Evolutionary conservation across 2,329 filamentous ascomycete genomes (phyloP), one percentile per base, ranked within the genome.

Genomic region (Fusarium chuoi): DNA sequence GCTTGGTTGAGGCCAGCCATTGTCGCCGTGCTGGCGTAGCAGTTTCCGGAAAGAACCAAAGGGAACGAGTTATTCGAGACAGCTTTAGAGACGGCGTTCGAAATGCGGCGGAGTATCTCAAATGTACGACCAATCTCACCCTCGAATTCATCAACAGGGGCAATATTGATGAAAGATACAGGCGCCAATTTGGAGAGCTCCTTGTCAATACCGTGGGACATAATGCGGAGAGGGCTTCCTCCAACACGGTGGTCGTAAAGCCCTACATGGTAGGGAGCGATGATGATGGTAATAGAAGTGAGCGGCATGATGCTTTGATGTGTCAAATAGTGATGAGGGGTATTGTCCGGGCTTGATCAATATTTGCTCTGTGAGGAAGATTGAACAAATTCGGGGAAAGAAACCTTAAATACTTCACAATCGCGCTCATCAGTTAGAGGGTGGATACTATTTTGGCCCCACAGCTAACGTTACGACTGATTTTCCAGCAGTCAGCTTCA

Each of bases 401-500:
- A 44, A 44, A 18, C n/a, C n/a, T 44, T 18, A 24, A 18, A 28
- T 24, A 44, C 15, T 4, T 24, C 41, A 17, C 6, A 6, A 18
- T 7, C 9, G 5, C 15, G 0, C 15, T 44, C 5, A 24, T 44
- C 15, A 18, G 41, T 12, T 0, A 24, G 41, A 18, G 15, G 26
- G 26, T 28, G 26, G 26, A 24, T 24, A 12, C n/a, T 18, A 44
- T 18, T 24, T 44, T 24, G 10, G n/a, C n/a, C 14, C 41, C n/a
- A 10, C 41, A 24, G 15, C 17, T 12, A 44, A 44, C 41, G 15
- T 44, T 44, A 24, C 6, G 10, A 24, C 15, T 44, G 41, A 18
- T 15, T 14, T 14, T 41, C 22, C 0, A 39, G 6, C 6, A 39
- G 13, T 41, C 12, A 22, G 12, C 22, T 14, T 22, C 13, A 7